Percentiles rank a stretch among this genome's conserved stretches.
phyloP scores from a whole-genome alignment of 192 early-diverging fungal genomes.

The Phycomyces nitens region DNA sequence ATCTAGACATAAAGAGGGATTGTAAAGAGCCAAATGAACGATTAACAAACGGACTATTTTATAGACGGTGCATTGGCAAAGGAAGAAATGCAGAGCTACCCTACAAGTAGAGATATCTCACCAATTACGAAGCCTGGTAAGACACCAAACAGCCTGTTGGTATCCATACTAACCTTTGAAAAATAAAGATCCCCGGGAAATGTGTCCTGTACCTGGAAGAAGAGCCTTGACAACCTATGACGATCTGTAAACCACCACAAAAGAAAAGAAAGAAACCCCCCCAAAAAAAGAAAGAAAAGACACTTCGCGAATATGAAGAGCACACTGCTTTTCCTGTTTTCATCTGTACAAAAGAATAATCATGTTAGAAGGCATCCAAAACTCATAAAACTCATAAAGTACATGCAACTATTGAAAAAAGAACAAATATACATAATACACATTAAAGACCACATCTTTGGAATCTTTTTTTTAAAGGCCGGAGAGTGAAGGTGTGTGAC shows the following conservation, averaged over 20 bases:
- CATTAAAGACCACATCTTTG: too few relatives aligned
- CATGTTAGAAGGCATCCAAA: slow-evolving; percentile 5
- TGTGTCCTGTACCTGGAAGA: not conserved
- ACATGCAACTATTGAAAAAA: too few relatives aligned
- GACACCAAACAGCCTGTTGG: not conserved
- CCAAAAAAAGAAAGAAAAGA: too few relatives aligned
- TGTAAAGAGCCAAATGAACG: too few relatives aligned
- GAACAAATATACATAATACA: too few relatives aligned
- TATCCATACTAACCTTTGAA: not conserved
- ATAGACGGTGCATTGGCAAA: slow-evolving; percentile 23
- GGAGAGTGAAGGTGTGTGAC: too few relatives aligned
- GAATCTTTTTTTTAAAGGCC: too few relatives aligned
- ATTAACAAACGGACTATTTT: too few relatives aligned
- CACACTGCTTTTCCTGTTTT: not conserved
- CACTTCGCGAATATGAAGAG: not conserved
- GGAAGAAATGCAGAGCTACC: slow-evolving; percentile 8
- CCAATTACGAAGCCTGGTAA: not conserved
- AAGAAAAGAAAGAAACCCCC: too few relatives aligned
- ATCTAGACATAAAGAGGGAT: too few relatives aligned
- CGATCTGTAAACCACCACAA: slow-evolving; percentile 13
- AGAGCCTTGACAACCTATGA: slow-evolving; percentile 22
- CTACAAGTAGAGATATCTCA: not conserved
- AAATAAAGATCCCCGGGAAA: slow-evolving; percentile 3
- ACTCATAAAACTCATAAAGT: too few relatives aligned
- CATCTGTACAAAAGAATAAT: slow-evolving; percentile 1